A percentile compares a stretch with the other conserved stretches of the same genome.
phyloP scores from a whole-genome alignment of 1,139 yeast genomes.

The Hyphopichia buzzinii region DNA sequence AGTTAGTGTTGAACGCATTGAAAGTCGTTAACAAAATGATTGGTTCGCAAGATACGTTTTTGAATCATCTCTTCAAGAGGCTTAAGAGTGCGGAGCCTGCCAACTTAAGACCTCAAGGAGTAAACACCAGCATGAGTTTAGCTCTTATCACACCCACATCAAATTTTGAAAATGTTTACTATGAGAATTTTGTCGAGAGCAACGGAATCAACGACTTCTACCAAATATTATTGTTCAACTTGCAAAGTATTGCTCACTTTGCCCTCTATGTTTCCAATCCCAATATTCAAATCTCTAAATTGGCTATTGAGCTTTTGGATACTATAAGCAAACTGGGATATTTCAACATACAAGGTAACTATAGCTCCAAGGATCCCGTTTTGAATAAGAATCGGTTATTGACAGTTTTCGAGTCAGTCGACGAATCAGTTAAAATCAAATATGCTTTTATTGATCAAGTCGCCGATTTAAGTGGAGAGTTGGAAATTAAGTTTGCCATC shows the following conservation, averaged over 20 bases:
- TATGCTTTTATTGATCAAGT: slow-evolving; percentile 73
- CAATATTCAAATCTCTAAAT: slow-evolving; percentile 47
- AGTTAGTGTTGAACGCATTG: slow-evolving; percentile 29
- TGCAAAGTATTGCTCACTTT: slow-evolving; percentile 67
- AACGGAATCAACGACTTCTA: slow-evolving; percentile 64
- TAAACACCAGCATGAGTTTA: slow-evolving; percentile 29
- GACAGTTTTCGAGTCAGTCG: slow-evolving; percentile 69
- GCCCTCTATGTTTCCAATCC: slow-evolving; percentile 67
- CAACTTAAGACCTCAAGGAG: slow-evolving; percentile 10
- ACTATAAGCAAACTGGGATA: slow-evolving; percentile 49
- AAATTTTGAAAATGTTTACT: slow-evolving; percentile 48
- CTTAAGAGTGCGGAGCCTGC: slow-evolving; percentile 21
- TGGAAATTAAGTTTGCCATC: slow-evolving; percentile 55
- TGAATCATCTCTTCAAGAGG: slow-evolving; percentile 24
- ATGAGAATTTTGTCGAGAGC: slow-evolving; percentile 54
- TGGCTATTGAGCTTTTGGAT: slow-evolving; percentile 54
- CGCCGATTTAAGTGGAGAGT: slow-evolving; percentile 37
- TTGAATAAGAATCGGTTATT: slow-evolving; percentile 63
- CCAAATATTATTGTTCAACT: slow-evolving; percentile 68
- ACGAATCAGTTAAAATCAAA: slow-evolving; percentile 68
- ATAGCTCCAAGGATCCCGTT: slow-evolving; percentile 31
- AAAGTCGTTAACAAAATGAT: slow-evolving; percentile 49
- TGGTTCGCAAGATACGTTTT: slow-evolving; percentile 48
- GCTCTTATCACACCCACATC: slow-evolving; percentile 28
- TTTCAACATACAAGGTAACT: slow-evolving; percentile 36